Conservation (phyloP, 176 grass and related monocot species). For the Oryza longistaminata region DNA sequence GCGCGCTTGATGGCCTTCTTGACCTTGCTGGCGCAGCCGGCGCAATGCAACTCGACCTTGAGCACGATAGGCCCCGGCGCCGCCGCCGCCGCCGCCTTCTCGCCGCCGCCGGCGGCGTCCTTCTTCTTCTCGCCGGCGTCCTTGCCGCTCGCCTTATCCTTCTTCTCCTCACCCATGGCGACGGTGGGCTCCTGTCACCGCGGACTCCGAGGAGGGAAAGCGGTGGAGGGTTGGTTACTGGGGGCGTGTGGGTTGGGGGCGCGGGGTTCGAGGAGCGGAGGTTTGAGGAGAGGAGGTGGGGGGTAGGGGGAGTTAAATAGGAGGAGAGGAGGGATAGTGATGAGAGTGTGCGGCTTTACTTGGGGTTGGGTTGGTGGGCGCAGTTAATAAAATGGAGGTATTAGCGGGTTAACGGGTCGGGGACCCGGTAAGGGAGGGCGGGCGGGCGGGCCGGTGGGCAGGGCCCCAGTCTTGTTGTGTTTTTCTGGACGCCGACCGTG, state of each 20-base stretch:
- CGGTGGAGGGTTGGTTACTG: neutral
- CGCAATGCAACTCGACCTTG: constrained; percentile 82
- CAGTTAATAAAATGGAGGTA: constrained; percentile 8
- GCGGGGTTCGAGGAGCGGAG: constrained; percentile 13
- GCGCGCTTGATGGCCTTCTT: constrained; percentile 51
- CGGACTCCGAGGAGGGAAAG: neutral
- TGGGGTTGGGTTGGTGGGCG: constrained; percentile 11
- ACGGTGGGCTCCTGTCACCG: neutral
- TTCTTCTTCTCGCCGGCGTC: constrained; percentile 34
- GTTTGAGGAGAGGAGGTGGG: neutral
- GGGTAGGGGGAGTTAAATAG: constrained; percentile 47
- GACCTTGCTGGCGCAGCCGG: constrained; percentile 72
- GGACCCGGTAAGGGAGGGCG: neutral
- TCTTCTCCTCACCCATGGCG: constrained; percentile 47
- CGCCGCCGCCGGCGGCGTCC: neutral
- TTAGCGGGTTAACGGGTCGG: neutral
- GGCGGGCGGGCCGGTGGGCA: neutral
- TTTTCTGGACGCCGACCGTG: no score
- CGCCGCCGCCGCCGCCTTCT: neutral
- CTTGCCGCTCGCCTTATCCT: neutral
- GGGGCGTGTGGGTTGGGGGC: neutral
- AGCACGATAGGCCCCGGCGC: constrained; percentile 43
- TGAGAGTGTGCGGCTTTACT: no score
- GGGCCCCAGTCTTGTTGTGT: no score
- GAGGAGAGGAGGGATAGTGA: neutral